Conservation (phyloP, 441 rosid species). For the Cnidoscolus chayamansa region DNA sequence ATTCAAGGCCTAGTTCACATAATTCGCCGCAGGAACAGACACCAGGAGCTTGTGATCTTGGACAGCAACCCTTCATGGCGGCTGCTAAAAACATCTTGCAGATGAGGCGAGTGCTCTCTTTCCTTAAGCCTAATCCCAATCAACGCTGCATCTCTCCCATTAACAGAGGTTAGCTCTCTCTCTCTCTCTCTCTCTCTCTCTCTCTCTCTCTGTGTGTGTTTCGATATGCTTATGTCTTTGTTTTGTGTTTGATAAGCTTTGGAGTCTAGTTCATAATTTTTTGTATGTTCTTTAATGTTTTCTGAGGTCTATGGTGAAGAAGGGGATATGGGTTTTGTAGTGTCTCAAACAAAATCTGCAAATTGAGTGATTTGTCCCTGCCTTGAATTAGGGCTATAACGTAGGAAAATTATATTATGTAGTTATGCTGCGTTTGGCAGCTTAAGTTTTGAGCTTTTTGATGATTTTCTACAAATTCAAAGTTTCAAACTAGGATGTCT, state of each 20-base stretch:
- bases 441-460: background rate
- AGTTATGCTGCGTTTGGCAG: background rate
- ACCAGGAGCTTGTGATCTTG: background rate
- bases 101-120: slow-evolving; percentile 43
- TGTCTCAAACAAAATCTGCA: background rate
- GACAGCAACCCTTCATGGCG: slow-evolving; percentile 20
- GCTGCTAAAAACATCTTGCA: slow-evolving; percentile 41
- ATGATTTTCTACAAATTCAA: background rate
- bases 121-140: slow-evolving; percentile 20
- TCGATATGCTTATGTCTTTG: background rate
- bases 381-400: background rate
- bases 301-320: background rate
- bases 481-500: background rate
- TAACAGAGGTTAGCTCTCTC: slow-evolving; percentile 12
- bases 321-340: background rate
- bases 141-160: too few species aligned
- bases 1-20: too few species aligned
- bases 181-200: slow-evolving; percentile 17
- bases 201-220: background rate
- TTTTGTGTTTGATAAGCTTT: too few species aligned
- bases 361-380: background rate
- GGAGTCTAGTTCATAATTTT: background rate
- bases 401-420: background rate
- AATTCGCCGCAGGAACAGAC: too few species aligned
- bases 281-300: background rate